phyloP scores from a whole-genome alignment of 2,329 filamentous ascomycete species.

The Neopestalotiopsis sp. region DNA sequence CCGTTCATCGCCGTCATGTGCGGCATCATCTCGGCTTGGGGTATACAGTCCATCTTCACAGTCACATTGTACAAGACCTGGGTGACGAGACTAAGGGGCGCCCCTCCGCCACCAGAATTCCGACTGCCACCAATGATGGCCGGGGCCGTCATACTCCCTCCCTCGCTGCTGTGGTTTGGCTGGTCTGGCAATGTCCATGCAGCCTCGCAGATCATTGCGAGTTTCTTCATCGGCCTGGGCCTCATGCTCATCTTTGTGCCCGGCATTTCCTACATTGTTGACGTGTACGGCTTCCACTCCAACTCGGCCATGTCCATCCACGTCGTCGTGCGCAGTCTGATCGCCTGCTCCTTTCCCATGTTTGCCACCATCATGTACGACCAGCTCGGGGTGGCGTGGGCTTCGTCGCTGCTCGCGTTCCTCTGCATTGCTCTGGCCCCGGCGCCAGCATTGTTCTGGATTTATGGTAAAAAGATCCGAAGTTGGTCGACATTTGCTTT shows the following conservation, averaged over 20 bases:
- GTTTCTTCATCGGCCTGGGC: conserved; percentile 24
- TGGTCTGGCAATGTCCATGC: conserved; percentile 45
- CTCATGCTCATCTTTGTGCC: conserved; percentile 27
- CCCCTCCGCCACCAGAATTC: conserved; percentile 46
- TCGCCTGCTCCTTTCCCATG: conserved; percentile 27
- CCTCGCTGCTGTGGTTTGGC: conserved; percentile 56
- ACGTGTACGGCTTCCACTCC: conserved; percentile 25
- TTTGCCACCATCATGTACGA: conserved; percentile 27
- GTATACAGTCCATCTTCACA: conserved; percentile 22
- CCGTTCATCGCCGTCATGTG: conserved; percentile 48
- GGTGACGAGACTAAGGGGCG: conserved; percentile 27
- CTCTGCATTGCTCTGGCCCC: conserved; percentile 21
- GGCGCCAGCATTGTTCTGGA: conserved; percentile 21
- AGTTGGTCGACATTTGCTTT: conserved; percentile 23
- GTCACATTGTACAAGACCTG: conserved; percentile 24
- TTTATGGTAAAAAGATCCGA: conserved; percentile 21
- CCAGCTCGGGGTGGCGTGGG: conserved; percentile 25
- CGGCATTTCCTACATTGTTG: conserved; percentile 27
- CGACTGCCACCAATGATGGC: conserved; percentile 53
- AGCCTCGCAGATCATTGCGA: conserved; percentile 24
- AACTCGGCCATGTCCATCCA: conserved; percentile 29
- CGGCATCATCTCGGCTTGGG: conserved; percentile 38
- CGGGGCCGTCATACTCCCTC: conserved; percentile 45
- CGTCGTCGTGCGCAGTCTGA: conserved; percentile 24
- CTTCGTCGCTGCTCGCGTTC: conserved; percentile 26